Evolutionary conservation across 805 yeast species (phyloP), one percentile per base, ranked within the genome.

Genomic region (Ogataea allantospora): DNA sequence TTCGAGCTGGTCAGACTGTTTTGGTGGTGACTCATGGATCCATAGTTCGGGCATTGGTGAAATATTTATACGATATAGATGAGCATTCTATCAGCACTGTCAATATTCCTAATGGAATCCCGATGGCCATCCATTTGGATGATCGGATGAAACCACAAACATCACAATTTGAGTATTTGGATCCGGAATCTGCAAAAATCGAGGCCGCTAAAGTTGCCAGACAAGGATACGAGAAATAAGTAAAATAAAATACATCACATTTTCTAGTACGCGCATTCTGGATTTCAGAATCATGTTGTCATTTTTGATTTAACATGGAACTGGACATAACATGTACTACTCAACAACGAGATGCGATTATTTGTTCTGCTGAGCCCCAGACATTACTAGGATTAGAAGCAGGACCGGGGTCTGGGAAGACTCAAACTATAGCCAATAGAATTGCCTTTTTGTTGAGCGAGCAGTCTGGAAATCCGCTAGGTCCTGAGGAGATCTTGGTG

Each of bases 71-170:
- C 63, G 66, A 67, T 12, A 75, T 85, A 27, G 70, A 78, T 33
- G 88, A 82, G 53, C 76, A 71, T 3, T 83, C 77, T 32, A 84
- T 85, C 49, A 82, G 84, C 40, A 74, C 77, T 33, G 72, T 85
- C 47, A 84, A 85, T 65, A 82, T 85, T 38, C 93, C 95, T 19
- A 85, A 88, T 55, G 93, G 88, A 40, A 83, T 84, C 35, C 95
- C 95, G 30, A 68, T 85, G 62, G 80, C 79, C 33, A 66, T 83
- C 48, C 80, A 79, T 51, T 64, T 83, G 51, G 78, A 78, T 51
- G 74, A 69, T 33, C 53, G 66, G 15, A 22, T 51, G 17, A 34
- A 24, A 25, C 58, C 61, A 8, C 38, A 29, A 2, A 33, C 28
- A 6, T 24, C 33, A 3, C 75, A 72, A 24, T 80, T 80, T 47